Base-by-base conservation (phyloP, 2,329 filamentous ascomycete species). In the Colletotrichum spinosum region DNA sequence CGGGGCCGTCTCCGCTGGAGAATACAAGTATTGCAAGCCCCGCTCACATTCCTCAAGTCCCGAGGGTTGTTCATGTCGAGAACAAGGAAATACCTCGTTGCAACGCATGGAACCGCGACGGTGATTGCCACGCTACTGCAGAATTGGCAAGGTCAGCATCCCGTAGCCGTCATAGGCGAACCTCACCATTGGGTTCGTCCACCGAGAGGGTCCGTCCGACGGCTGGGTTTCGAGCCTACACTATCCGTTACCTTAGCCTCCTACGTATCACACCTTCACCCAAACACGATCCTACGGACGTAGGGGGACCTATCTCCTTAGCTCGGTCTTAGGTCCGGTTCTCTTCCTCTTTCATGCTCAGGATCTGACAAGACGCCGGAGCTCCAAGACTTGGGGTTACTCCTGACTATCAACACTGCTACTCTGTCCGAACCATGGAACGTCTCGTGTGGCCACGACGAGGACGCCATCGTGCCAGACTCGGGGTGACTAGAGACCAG, bases 181-280 rank as follows among this genome's bases (percentile, higher is more conserved):
- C 62, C 62, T 65, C 52, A 52, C 58, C 25, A 62, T 65, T 62
- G 58, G 58, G 62, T 65, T 62, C 25, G 38, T 33, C 48, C 39
- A 37, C 51, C 25, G 34, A 41, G 34, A 50, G 45, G 51, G 15
- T 13, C 58, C 37, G 34, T 57, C 54, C 57, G 41, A 51, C 49
- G 49, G 41, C 55, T 49, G 55, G 53, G 60, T 60, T 60, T 38
- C 25, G 25, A 25, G 25, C 25, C 25, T 25, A 25, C 25, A 25
- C 25, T 25, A 25, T 25, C 3, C 25, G 3, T 25, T 25, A 25
- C 25, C 4, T 25, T 25, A 25, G 25, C 25, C 25, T 25, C 25
- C 25, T 5, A 25, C 4, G 25, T 25, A 25, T 25, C 25, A 25
- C 25, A 25, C 25, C 25, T 25, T 44, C 13, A 8, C 41, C 8